Base-by-base conservation (phyloP, 2,329 filamentous ascomycete genomes). In the Penicillium hesseltinei region DNA sequence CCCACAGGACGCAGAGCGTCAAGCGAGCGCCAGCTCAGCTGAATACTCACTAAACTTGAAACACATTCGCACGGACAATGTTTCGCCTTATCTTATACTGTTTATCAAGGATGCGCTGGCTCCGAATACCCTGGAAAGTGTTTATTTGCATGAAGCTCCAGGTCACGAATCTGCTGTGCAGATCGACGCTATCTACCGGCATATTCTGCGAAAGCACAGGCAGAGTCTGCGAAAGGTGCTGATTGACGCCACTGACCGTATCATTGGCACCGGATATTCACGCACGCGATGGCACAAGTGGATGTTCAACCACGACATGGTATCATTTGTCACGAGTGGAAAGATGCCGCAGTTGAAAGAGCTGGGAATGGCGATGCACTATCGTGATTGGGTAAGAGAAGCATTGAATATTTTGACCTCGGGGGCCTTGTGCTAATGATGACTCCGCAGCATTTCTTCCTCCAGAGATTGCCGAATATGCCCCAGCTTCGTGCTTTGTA, bases 61-160 rank as follows among this genome's bases (percentile, higher is more conserved):
- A 73, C 84, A 87, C 62, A 82, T 94, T 15, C 88, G 92, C 67
- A 91, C 88, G 1, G 89, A 94, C 72, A 81, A 81, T 13, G 87
- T 89, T 2, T 89, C 89, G 1, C 78, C 83, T 8, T 80, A 87
- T 25, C 76, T 94, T 17, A 84, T 94, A 53, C 80, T 81, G 1
- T 93, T 94, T 68, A 79, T 94, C 60, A 90, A 88, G 65, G 88
- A 92, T 60, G 88, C 89, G 0, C 79, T 94, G 38, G 87, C 87
- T 21, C 90, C 90, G 1, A 90, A 94, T 71, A 88, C 85, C 29
- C 78, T 94, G n/a, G 88, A 94, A 72, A 86, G 86, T 9, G 79
- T 94, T 10, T 92, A 92, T 69, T 74, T 94, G 48, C 89, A 92
- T 71, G 88, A 92, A 77, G 69, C 82, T 65, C 72, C 81, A 57